Base-by-base conservation (phyloP, 2,329 filamentous ascomycete genomes). In the Cladosporium colombiae region DNA sequence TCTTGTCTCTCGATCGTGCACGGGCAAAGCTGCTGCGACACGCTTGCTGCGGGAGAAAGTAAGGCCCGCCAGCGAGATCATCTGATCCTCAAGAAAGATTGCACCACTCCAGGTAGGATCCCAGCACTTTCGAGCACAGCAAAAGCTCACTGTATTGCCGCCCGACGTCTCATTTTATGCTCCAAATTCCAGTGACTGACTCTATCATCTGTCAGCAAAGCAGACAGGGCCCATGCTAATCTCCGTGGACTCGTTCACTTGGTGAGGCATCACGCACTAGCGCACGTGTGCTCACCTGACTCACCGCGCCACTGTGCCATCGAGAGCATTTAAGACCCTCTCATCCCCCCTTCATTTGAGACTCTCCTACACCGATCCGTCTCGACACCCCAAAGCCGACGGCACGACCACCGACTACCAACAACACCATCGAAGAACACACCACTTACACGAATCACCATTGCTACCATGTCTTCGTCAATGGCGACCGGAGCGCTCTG, bases 361-460 rank as follows among this genome's bases (percentile, higher is more conserved):
- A 46, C 61, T 46, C 61, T 21, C 6, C 14, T 6, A 55, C 16
- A 40, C 18, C 25, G 33, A 31, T 13, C 27, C 10, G 10, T 29
- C 23, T 46, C 46, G 49, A 46, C 25, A 63, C 18, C 16, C 33
- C 50, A 13, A 35, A 21, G 61, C 50, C 25, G 61, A 63, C 50
- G 50, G n/a, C 35, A 63, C 6, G 25, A 35, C 50, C 50, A 63
- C 25, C 56, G 13, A 44, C 6, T 14, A 29, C 8, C 14, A 11
- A 44, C 37, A 49, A 21, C 40, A 21, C 14, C 58, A 18, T 5
- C 25, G 33, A 37, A 60, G 60, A 55, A 29, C n/a, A 29, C 16
- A 11, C 10, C 29, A 37, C 46, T 14, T 1, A 27, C 14, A 31
- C 11, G 14, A 14, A 53, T 1, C 31, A 40, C 7, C 25, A 27